Percentiles rank a stretch among this genome's conserved stretches.
Conservation (phyloP, 108 stramenopile genomes). For the Pseudonitzschia pungens region DNA sequence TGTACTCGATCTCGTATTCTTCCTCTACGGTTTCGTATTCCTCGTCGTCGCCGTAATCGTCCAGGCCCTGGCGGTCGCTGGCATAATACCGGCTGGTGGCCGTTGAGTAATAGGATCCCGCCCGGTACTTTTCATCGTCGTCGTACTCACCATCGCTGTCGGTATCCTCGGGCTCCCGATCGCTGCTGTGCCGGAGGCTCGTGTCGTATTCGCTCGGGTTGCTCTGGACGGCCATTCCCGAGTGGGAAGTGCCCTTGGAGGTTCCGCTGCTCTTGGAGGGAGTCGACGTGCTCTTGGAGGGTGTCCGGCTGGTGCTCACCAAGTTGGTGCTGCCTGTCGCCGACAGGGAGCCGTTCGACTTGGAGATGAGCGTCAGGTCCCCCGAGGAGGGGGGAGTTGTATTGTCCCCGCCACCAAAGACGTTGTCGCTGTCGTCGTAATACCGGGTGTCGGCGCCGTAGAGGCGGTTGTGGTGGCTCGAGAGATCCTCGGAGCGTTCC, state of each 20-base stretch:
- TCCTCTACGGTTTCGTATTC: conserved; percentile 9
- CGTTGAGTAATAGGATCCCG: neutral
- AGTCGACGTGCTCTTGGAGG: neutral
- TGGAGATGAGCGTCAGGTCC: neutral
- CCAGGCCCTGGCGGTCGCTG: neutral
- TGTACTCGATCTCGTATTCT: neutral
- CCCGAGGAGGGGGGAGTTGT: neutral
- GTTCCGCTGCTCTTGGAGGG: neutral
- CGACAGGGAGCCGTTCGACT: neutral
- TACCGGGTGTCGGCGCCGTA: neutral
- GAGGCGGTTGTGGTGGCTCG: neutral
- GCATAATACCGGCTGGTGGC: neutral
- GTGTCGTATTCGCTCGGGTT: neutral
- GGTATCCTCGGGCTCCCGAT: neutral
- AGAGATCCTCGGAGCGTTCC: neutral
- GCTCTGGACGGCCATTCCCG: neutral
- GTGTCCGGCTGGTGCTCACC: neutral
- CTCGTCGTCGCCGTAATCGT: neutral
- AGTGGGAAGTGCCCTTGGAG: neutral
- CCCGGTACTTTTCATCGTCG: neutral
- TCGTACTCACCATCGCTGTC: neutral
- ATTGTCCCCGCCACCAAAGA: neutral
- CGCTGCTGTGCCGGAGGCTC: no score
- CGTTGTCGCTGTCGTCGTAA: neutral
- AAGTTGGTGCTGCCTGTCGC: neutral